A percentile compares a stretch with the other conserved stretches of the same genome.
phyloP scores from a whole-genome alignment of 148 eudicot genomes.

The Spergularia marina region DNA sequence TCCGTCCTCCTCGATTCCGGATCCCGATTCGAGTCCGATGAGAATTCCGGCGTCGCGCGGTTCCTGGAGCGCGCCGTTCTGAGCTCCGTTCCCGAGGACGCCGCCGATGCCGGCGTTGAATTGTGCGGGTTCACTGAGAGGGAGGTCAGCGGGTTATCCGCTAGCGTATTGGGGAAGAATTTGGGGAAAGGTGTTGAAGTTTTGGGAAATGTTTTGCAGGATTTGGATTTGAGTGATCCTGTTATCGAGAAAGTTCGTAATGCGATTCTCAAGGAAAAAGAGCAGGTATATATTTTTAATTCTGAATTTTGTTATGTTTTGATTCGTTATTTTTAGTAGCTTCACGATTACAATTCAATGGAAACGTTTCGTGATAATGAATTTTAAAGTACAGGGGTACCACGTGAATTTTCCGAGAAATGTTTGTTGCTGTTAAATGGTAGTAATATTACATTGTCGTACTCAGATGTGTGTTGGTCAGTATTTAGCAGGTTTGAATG shows the following conservation, averaged over 20 bases:
- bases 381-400: too few relatives aligned
- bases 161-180: conserved; percentile 25
- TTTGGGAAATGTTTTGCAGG: conserved; percentile 46
- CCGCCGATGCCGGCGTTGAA: conserved; percentile 48
- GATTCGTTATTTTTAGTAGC: not conserved
- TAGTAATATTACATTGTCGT: too few relatives aligned
- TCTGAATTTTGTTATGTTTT: not conserved
- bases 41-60: conserved; percentile 43
- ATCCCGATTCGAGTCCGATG: conserved; percentile 51
- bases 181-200: conserved; percentile 43
- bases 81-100: conserved; percentile 36
- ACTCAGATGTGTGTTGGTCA: too few relatives aligned
- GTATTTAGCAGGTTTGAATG: too few relatives aligned
- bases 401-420: too few relatives aligned
- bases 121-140: conserved; percentile 38
- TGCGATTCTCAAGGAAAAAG: conserved; percentile 45
- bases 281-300: conserved; percentile 32
- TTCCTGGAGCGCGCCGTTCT: conserved; percentile 48
- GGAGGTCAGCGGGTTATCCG: conserved; percentile 35
- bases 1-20: conserved; percentile 54
- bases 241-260: conserved; percentile 34
- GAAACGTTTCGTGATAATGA: too few relatives aligned
- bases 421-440: too few relatives aligned
- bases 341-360: too few relatives aligned
- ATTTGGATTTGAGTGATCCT: conserved; percentile 31